phyloP scores from a whole-genome alignment of 495 filamentous ascomycete genomes.

The Sabuloglossum arenarium region DNA sequence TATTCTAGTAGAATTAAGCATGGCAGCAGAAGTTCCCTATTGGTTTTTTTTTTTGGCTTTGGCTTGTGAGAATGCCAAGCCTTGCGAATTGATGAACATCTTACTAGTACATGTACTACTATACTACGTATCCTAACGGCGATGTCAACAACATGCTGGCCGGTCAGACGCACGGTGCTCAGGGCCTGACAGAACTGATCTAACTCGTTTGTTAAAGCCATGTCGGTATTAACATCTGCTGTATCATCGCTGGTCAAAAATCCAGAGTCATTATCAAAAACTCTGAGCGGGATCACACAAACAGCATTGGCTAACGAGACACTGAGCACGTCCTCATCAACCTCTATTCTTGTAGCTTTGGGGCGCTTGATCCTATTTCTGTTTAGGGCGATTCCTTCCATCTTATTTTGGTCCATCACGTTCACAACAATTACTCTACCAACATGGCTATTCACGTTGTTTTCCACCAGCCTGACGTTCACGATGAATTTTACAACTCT shows the following conservation, averaged over 20 bases:
- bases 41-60: too few species aligned
- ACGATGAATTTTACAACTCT: slow-evolving; percentile 97
- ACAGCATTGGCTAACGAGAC: background rate
- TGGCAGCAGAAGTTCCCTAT: too few species aligned
- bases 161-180: background rate
- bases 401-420: slow-evolving; percentile 66
- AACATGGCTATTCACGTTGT: slow-evolving; percentile 74
- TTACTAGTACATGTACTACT: too few species aligned
- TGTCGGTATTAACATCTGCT: background rate
- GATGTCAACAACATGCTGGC: background rate
- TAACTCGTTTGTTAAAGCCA: background rate
- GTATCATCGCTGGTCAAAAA: background rate
- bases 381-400: slow-evolving; percentile 43
- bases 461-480: slow-evolving; percentile 88
- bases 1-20: too few species aligned
- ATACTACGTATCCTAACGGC: too few species aligned
- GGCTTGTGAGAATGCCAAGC: background rate
- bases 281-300: background rate
- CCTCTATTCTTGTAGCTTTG: slow-evolving; percentile 13
- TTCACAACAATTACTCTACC: slow-evolving; percentile 77
- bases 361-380: slow-evolving; percentile 23
- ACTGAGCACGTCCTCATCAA: background rate
- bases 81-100: background rate
- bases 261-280: background rate
- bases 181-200: background rate